These are phyloP conservation scores for Alternaria dauci DNA, from an alignment of 2,329 filamentous ascomycete species.

Conservation along the genomic window DNA sequence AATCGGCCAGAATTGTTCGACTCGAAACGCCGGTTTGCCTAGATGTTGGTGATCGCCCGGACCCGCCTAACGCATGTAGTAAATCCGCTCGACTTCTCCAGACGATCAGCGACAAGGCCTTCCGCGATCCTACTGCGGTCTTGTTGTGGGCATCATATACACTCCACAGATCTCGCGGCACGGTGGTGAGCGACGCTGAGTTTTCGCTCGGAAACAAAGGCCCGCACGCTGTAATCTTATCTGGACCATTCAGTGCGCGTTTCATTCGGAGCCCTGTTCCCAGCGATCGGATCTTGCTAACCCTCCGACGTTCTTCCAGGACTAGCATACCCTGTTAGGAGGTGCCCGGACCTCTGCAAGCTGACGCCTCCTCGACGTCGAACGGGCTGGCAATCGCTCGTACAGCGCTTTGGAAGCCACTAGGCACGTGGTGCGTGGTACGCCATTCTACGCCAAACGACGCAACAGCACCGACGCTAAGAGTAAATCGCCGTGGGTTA, in stretches of 20 bases:
- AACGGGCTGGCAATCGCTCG: neutral
- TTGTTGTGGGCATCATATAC: neutral
- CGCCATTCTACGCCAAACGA: neutral
- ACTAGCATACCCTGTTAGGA: conserved; percentile 2
- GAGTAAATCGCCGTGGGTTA: conserved; percentile 3
- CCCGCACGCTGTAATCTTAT: neutral
- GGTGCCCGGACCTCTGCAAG: neutral
- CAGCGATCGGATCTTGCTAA: neutral
- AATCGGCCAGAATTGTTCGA: neutral
- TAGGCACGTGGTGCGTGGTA: neutral
- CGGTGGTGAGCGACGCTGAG: neutral
- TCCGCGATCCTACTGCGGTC: neutral
- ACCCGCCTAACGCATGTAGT: conserved; percentile 1
- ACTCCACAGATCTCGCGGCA: neutral
- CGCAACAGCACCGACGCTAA: neutral
- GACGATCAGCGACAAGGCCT: conserved; percentile 1
- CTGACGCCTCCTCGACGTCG: neutral
- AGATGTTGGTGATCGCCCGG: neutral
- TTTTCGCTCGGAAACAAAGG: conserved; percentile 1
- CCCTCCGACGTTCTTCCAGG: conserved; percentile 5
- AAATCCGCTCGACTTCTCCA: neutral
- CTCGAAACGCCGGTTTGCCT: neutral
- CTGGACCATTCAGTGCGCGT: conserved; percentile 3
- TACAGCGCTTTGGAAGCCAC: neutral
- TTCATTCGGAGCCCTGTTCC: conserved; percentile 15